Base-by-base conservation (phyloP, 2,329 filamentous ascomycete genomes). In the Xylariomycetidae sp. region DNA sequence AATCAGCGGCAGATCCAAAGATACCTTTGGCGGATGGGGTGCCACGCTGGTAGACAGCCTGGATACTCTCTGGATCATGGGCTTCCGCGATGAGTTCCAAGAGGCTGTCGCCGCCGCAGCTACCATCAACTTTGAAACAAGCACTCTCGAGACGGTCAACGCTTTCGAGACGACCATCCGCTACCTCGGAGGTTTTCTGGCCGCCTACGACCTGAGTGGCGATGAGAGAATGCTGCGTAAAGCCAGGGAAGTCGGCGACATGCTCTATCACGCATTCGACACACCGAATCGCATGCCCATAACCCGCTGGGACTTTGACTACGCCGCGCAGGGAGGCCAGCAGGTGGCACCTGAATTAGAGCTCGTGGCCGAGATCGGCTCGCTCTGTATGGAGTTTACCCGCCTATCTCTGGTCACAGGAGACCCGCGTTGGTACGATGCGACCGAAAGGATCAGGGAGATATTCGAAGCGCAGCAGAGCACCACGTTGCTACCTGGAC, bases 31-130 rank as follows among this genome's bases (percentile, higher is more conserved):
- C 5, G 59, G 61, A 25, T 70, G 69, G 54, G 64, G 55, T 7
- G 68, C 67, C 5, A 69, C 67, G 1, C 42, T 73, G 38, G 63
- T 72, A 10, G 69, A 73, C 47, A 48, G 41, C 25, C 33, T 54
- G 9, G 51, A 53, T 37, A 53, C 50, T 2, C 16, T 54, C 9
- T 53, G 54, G 50, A 70, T 73, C 17, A 69, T 72, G 66, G 64
- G 57, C 2, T 37, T 72, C 32, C 49, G 59, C 2, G 53, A 62
- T 2, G 69, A 72, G 32, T 70, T 72, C 36, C 54, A 62, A 19
- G 44, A 59, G 25, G 68, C 68, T 4, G 58, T 70, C 7, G 49
- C 52, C 25, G 64, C 62, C 11, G 47, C 64, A 6, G 34, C 36
- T 13, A 51, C 55, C 8, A 66, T 73, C 37, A 62, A 70, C 47